A percentile compares a stretch with the other conserved stretches of the same genome.
Evolutionary conservation across 345 rosid genomes (phyloP).

Genomic region (Eucalyptus sideroxylon): DNA sequence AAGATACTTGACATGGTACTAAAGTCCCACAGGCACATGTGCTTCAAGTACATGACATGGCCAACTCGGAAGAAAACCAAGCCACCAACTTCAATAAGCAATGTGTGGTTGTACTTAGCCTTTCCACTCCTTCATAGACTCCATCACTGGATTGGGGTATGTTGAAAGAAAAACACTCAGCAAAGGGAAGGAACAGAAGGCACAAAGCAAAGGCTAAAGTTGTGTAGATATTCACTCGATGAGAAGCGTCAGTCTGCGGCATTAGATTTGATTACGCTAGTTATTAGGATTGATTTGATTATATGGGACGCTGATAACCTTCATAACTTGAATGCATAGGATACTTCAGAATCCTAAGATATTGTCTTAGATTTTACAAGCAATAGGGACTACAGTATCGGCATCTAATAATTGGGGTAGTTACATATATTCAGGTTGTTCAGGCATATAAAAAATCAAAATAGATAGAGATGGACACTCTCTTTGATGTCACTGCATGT

Average conservation of each 20-base stretch:
- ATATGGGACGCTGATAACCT: background rate
- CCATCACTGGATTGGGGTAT: background rate
- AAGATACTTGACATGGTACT: background rate
- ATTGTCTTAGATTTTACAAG: background rate
- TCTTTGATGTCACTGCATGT: background rate
- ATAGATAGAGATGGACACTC: background rate
- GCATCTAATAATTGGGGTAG: background rate
- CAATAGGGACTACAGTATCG: background rate
- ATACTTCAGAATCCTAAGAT: background rate
- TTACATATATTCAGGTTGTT: background rate
- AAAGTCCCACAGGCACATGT: conserved; percentile 9
- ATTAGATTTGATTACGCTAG: background rate
- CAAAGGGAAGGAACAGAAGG: background rate
- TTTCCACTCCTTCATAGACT: conserved; percentile 10
- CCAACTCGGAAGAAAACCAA: background rate
- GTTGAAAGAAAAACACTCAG: background rate
- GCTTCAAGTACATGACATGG: conserved; percentile 2
- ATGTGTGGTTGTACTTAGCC: background rate
- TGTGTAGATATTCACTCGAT: background rate
- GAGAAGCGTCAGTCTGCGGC: background rate
- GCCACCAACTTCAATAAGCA: background rate
- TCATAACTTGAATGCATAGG: background rate
- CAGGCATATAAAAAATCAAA: background rate
- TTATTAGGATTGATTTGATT: background rate
- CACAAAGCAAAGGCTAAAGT: background rate